Evolutionary conservation across 306 rosid genomes (phyloP).

Genomic region (Pachyrhizus erosus): DNA sequence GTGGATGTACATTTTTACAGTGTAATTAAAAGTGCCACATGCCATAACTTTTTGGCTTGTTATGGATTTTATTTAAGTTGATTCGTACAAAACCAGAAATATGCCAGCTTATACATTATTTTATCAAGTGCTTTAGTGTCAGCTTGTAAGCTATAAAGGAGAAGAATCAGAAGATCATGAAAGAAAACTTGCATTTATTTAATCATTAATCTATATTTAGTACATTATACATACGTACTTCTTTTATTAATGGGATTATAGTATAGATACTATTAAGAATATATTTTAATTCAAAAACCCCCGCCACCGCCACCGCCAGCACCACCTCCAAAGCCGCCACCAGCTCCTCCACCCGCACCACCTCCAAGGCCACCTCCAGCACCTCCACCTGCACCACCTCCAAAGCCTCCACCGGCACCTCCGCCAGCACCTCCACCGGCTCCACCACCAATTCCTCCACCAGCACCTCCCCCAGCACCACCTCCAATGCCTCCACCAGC

Average conservation of each 20-base stretch:
- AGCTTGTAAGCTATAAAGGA: neutral
- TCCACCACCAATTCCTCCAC: neutral
- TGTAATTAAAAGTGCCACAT: neutral
- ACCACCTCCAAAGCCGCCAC: neutral
- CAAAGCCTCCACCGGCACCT: slow-evolving; percentile 25
- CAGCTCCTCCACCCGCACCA: neutral
- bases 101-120: neutral
- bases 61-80: neutral
- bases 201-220: neutral
- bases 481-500: neutral
- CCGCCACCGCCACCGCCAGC: neutral
- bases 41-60: neutral
- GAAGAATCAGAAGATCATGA: neutral
- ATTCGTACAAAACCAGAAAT: neutral
- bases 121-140: neutral
- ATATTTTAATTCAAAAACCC: slow-evolving; percentile 38
- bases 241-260: neutral
- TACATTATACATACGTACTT: neutral
- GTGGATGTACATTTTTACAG: neutral
- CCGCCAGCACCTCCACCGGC: slow-evolving; percentile 40
- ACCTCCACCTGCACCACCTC: neutral
- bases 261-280: neutral
- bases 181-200: neutral
- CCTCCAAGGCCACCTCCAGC: neutral
- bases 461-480: neutral